phyloP scores from a whole-genome alignment of 164 flowering plant species.

The Tetracentron sinense region DNA sequence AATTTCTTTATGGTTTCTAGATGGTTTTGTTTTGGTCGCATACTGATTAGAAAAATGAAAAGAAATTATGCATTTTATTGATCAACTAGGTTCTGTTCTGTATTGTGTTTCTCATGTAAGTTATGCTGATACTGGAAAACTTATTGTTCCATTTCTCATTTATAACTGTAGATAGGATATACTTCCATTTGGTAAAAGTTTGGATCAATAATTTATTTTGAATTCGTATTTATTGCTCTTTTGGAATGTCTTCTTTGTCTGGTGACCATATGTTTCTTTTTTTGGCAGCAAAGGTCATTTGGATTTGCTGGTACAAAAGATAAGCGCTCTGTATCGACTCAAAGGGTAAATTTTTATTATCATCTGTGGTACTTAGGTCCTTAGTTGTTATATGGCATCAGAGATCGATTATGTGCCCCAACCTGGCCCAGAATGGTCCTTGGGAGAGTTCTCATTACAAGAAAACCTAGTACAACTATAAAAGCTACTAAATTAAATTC shows the following conservation, averaged over 20 bases:
- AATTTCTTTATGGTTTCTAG: too few species aligned
- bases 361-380: neutral
- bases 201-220: neutral
- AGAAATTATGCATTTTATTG: too few species aligned
- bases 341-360: slow-evolving; percentile 49
- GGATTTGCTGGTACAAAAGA: slow-evolving; percentile 98
- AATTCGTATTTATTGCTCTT: neutral
- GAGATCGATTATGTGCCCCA: neutral
- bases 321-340: slow-evolving; percentile 88
- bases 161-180: neutral
- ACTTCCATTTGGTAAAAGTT: neutral
- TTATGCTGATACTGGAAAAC: too few species aligned
- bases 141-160: neutral
- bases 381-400: neutral
- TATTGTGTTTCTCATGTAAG: too few species aligned
- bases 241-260: neutral
- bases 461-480: too few species aligned
- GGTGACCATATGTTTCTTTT: neutral
- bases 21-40: too few species aligned
- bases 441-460: too few species aligned
- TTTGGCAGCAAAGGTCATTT: slow-evolving; percentile 78
- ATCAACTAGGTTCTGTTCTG: too few species aligned
- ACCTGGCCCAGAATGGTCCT: too few species aligned
- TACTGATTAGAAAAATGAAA: neutral
- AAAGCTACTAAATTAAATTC: too few species aligned